Evolutionary conservation across 1,139 yeast genomes (phyloP).

Genomic region (Taphrina betulina): DNA sequence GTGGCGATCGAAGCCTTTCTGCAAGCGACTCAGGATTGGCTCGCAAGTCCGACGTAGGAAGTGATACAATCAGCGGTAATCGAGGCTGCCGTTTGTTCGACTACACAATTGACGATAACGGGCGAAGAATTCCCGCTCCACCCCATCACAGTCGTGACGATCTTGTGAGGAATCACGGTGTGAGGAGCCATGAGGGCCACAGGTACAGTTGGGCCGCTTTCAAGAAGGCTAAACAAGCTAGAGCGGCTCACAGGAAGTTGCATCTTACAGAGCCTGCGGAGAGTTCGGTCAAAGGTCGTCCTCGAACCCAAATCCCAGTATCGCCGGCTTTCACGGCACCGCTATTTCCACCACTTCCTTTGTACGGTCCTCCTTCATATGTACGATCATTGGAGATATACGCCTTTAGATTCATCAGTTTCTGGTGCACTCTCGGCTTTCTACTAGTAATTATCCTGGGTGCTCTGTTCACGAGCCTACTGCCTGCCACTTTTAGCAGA

Average conservation of each 20-base stretch:
- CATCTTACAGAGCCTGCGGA: no score
- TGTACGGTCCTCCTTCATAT: constrained; percentile 19
- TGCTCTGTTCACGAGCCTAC: constrained; percentile 1
- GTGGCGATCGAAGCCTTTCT: no score
- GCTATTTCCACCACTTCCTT: constrained; percentile 18
- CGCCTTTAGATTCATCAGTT: constrained; percentile 3
- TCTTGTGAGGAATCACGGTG: not conserved
- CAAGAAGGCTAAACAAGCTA: not conserved
- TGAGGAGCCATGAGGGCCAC: not conserved
- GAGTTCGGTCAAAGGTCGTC: no score
- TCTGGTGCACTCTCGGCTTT: constrained; percentile 6
- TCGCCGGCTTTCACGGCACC: constrained; percentile 18
- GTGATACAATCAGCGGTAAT: no score
- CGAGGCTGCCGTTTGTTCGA: no score
- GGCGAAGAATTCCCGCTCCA: constrained; percentile 12
- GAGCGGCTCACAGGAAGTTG: constrained; percentile 1
- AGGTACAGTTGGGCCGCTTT: not conserved
- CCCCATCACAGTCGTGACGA: constrained; percentile 11
- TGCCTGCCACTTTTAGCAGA: not conserved
- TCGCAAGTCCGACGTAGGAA: no score
- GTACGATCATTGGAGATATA: constrained; percentile 1
- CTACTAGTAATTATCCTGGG: constrained; percentile 18
- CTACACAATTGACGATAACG: constrained; percentile 12
- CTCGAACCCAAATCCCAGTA: no score
- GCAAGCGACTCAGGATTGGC: no score